phyloP scores from a whole-genome alignment of 1,284 basidiomycete species.

The Rhodotorula sp. region DNA sequence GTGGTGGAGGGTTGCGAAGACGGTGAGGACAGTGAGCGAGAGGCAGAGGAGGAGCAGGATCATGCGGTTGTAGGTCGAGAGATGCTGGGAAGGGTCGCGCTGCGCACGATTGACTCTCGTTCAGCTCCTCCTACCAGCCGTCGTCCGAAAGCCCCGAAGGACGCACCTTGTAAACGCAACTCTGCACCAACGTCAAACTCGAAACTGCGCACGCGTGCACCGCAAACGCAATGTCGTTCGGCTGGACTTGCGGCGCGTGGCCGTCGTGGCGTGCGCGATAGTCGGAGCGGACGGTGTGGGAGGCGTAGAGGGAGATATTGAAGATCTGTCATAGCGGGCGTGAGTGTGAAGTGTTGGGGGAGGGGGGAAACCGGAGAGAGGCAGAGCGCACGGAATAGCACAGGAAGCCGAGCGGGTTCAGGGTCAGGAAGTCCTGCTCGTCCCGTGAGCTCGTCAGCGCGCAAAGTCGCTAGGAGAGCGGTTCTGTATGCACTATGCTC shows the following conservation, averaged over 20 bases:
- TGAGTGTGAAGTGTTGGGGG: no score
- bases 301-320: constrained; percentile 49
- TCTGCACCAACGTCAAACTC: constrained; percentile 28
- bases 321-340: constrained; percentile 42
- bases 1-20: constrained; percentile 66
- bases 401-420: constrained; percentile 54
- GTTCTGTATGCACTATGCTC: constrained; percentile 20
- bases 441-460: no score
- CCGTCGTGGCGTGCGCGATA: constrained; percentile 51
- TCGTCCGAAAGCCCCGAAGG: no score
- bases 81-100: constrained; percentile 23
- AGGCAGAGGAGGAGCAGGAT: constrained; percentile 22
- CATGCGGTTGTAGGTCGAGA: constrained; percentile 8
- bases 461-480: no score
- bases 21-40: constrained; percentile 55
- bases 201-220: constrained; percentile 38
- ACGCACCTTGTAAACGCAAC: constrained; percentile 59
- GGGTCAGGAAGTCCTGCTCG: constrained; percentile 50
- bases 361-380: no score
- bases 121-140: no score
- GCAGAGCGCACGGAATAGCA: constrained; percentile 46
- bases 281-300: constrained; percentile 47
- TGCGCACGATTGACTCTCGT: not conserved
- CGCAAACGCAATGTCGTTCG: constrained; percentile 53
- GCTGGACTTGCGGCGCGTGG: constrained; percentile 50